Evolutionary conservation across 768 basidiomycete species (phyloP).

Genomic region (Pholiota microspora): DNA sequence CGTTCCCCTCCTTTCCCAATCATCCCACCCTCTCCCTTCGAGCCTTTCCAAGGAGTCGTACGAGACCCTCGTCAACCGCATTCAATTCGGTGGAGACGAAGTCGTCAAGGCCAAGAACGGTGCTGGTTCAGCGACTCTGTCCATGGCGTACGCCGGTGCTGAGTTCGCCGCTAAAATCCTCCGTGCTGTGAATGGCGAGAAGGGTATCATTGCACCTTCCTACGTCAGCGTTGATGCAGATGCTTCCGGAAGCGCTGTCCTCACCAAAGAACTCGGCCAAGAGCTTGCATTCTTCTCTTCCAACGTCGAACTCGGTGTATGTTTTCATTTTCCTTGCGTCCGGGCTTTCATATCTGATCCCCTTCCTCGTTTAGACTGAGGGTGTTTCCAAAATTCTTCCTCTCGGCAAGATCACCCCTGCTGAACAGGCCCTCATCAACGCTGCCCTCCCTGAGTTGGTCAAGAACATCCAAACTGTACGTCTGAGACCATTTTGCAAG

Average conservation of each 20-base stretch:
- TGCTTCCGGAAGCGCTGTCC: slow-evolving; percentile 62
- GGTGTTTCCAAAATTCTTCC: slow-evolving; percentile 82
- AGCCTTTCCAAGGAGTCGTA: slow-evolving; percentile 42
- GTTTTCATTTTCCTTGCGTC: slow-evolving; percentile 22
- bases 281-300: slow-evolving; percentile 88
- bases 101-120: slow-evolving; percentile 98
- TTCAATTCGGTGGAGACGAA: slow-evolving; percentile 96
- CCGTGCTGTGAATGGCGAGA: slow-evolving; percentile 83
- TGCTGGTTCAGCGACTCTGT: slow-evolving; percentile 92
- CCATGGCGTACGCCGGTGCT: slow-evolving; percentile 94
- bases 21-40: slow-evolving; percentile 74
- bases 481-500: too few relatives aligned
- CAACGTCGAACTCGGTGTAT: slow-evolving; percentile 84
- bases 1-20: slow-evolving; percentile 90
- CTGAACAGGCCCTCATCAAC: slow-evolving; percentile 73
- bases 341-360: slow-evolving; percentile 2
- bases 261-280: slow-evolving; percentile 74
- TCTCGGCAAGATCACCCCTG: slow-evolving; percentile 72
- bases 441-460: slow-evolving; percentile 80
- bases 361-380: slow-evolving; percentile 45
- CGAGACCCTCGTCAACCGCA: slow-evolving; percentile 72
- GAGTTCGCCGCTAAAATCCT: slow-evolving; percentile 85
- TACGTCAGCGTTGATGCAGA: slow-evolving; percentile 82
- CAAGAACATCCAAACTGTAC: slow-evolving; percentile 69
- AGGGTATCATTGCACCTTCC: slow-evolving; percentile 79